Evolutionary conservation across 2,329 filamentous ascomycete species (phyloP), one percentile per base, ranked within the genome.

Genomic region (Verruconis gallopava): DNA sequence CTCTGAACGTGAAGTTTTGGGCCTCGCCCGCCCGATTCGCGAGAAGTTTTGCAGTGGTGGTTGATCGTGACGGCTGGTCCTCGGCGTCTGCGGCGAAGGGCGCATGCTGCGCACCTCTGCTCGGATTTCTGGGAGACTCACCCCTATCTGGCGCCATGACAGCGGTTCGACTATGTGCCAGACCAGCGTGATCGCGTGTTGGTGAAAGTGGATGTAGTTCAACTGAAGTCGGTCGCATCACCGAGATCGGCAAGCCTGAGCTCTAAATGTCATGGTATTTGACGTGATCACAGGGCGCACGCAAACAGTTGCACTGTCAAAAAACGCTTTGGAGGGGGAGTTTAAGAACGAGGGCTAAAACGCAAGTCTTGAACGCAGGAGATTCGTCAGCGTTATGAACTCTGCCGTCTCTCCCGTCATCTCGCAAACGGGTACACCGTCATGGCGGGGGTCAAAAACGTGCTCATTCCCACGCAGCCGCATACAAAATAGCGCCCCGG

Each of bases 1-100:
- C 85, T 43, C 91, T 80, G 19, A 80, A 44, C 1, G 91, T 96
- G 63, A 98, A 95, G 64, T 85, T 37, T 20, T 74, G 74, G 4
- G 66, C 64, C 47, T 68, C 58, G 4, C 52, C 49, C 3, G 62
- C 61, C 12, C 55, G 55, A n/a, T 49, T 46, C 14, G 49, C 49
- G 20, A 50, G 48, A 30, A 44, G 14, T 14, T 44, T 33, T n/a
- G 44, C 42, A 28, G 42, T 42, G 25, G 25, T n/a, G 25, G 25
- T 30, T 9, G 25, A n/a, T n/a, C 9, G n/a, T 9, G 25, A n/a
- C 25, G 25, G 25, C 25, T 9, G 9, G n/a, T 30, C 25, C 9
- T 30, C 25, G 25, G 6, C 25, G n/a, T 30, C 25, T 9, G 6
- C 9, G 25, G 6, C 25, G 25, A 9, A 30, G 11, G 25, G 25